Conservation (phyloP, 495 filamentous ascomycete species). For the Xylaria telfairii region DNA sequence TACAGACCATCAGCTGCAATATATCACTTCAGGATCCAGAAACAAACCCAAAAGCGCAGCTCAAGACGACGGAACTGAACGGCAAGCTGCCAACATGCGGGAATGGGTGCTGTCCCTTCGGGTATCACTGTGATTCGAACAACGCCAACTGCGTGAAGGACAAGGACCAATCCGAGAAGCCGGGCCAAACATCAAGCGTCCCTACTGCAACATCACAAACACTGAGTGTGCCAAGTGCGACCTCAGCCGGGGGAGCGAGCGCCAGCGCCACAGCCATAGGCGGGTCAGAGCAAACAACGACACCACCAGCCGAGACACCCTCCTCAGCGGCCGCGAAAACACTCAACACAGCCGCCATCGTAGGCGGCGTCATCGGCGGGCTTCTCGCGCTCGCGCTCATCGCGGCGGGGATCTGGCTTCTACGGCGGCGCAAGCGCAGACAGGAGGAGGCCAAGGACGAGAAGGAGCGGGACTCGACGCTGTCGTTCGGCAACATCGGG, state of each 20-base stretch:
- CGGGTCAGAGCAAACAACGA: constrained; percentile 18
- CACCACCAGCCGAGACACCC: constrained; percentile 25
- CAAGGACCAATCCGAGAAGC: constrained; percentile 45
- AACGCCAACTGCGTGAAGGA: constrained; percentile 44
- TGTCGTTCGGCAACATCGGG: constrained; percentile 55
- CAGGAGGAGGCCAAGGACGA: constrained; percentile 28
- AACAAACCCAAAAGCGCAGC: constrained; percentile 60
- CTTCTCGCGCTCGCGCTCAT: constrained; percentile 35
- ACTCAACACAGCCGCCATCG: constrained; percentile 37
- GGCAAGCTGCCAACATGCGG: constrained; percentile 64
- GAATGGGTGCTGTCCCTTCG: constrained; percentile 70
- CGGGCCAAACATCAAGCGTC: constrained; percentile 36
- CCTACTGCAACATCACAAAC: constrained; percentile 32
- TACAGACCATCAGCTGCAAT: constrained; percentile 76
- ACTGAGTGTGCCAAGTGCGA: constrained; percentile 23
- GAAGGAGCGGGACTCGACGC: constrained; percentile 43
- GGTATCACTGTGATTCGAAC: constrained; percentile 68
- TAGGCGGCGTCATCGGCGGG: constrained; percentile 39
- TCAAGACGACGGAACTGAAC: constrained; percentile 73
- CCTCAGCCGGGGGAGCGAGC: background rate
- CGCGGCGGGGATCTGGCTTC: constrained; percentile 27
- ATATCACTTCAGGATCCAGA: constrained; percentile 68
- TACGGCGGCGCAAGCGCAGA: constrained; percentile 34
- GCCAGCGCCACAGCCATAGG: constrained; percentile 22
- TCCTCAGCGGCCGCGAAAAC: constrained; percentile 23